Conservation (phyloP, 1,284 basidiomycete genomes). For the Naganishia albida region DNA sequence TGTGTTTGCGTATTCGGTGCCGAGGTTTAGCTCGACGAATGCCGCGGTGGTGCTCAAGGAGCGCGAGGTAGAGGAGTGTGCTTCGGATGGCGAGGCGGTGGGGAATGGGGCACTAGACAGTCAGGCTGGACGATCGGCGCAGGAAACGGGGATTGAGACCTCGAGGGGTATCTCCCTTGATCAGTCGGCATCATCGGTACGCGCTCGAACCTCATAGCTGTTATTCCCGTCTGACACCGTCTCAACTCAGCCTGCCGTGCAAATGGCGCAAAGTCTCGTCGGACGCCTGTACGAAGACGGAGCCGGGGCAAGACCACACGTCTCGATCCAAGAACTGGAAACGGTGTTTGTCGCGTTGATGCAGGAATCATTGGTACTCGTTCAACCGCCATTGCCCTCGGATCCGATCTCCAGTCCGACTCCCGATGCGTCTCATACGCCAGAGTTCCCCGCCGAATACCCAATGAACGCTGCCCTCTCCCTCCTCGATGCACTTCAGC, state of each 20-base stretch:
- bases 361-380: constrained; percentile 9
- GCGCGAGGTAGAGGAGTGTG: constrained; percentile 4
- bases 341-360: constrained; percentile 19
- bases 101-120: too few relatives aligned
- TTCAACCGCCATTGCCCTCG: neutral
- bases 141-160: neutral
- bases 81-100: too few relatives aligned
- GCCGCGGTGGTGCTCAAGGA: constrained; percentile 2
- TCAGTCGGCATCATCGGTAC: neutral
- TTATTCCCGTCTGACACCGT: neutral
- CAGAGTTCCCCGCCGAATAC: neutral
- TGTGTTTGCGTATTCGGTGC: too few relatives aligned
- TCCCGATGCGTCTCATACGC: neutral
- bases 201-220: neutral
- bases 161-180: neutral
- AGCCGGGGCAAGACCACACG: neutral
- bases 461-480: constrained; percentile 34
- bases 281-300: neutral
- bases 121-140: too few relatives aligned
- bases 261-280: constrained; percentile 1
- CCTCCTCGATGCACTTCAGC: constrained; percentile 40
- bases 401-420: neutral
- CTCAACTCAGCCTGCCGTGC: constrained; percentile 2
- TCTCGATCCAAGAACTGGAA: constrained; percentile 18
- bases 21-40: neutral